phyloP scores from a whole-genome alignment of 352 stramenopile genomes.

The Pythium phragmitis region DNA sequence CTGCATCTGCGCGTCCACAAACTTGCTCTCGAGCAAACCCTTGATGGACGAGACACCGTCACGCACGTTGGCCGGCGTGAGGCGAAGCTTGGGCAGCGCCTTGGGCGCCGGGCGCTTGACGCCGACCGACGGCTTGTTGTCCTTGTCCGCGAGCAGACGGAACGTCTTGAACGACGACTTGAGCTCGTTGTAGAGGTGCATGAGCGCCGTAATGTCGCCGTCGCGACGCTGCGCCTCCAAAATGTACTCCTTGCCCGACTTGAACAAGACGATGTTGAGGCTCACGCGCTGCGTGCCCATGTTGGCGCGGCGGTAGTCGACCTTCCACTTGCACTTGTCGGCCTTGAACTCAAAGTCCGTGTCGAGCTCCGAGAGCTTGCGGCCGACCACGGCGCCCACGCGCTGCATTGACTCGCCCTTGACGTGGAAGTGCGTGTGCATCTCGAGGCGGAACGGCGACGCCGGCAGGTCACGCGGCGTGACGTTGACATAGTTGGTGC shows the following conservation, averaged over 20 bases:
- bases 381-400: slow-evolving; percentile 70
- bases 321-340: slow-evolving; percentile 89
- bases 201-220: slow-evolving; percentile 79
- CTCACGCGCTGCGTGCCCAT: slow-evolving; percentile 54
- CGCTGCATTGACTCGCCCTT: slow-evolving; percentile 75
- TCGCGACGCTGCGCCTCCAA: slow-evolving; percentile 75
- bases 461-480: slow-evolving; percentile 64
- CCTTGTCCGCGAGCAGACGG: slow-evolving; percentile 69
- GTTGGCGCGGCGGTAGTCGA: slow-evolving; percentile 61
- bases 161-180: slow-evolving; percentile 75
- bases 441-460: slow-evolving; percentile 76
- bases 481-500: slow-evolving; percentile 78
- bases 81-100: slow-evolving; percentile 46
- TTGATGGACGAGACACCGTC: slow-evolving; percentile 64
- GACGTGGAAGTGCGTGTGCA: slow-evolving; percentile 88
- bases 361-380: slow-evolving; percentile 83
- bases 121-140: slow-evolving; percentile 31
- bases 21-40: slow-evolving; percentile 76
- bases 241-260: slow-evolving; percentile 70
- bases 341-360: slow-evolving; percentile 85
- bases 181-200: slow-evolving; percentile 77
- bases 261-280: slow-evolving; percentile 81
- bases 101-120: slow-evolving; percentile 74
- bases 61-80: slow-evolving; percentile 46
- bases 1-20: slow-evolving; percentile 76